A percentile compares a stretch with the other conserved stretches of the same genome.
phyloP scores from a whole-genome alignment of 169 alveolate species.

The Amoebophrya sp. region DNA sequence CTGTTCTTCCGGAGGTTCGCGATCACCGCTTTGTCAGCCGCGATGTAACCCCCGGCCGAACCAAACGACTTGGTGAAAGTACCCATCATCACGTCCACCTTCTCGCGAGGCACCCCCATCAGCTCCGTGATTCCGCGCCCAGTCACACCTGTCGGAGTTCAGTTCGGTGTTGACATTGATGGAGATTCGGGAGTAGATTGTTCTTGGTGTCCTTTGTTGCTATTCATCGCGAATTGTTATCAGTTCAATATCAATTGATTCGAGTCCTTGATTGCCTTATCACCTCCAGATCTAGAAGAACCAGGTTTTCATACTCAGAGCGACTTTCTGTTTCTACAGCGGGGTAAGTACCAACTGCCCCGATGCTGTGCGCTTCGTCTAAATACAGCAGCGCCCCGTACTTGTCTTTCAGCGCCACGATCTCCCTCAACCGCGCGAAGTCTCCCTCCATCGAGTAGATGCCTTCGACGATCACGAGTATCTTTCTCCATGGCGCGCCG shows the following conservation, averaged over 20 bases:
- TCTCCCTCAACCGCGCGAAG: slow-evolving; percentile 47
- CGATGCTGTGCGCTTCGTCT: slow-evolving; percentile 75
- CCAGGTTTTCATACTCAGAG: no score
- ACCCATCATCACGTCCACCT: slow-evolving; percentile 58
- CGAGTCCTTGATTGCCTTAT: no score
- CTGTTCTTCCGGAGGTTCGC: not conserved
- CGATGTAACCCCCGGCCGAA: slow-evolving; percentile 67
- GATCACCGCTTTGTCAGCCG: slow-evolving; percentile 32
- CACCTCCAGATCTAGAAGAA: no score
- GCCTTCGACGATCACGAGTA: slow-evolving; percentile 57
- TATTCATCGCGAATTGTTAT: no score
- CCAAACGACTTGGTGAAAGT: slow-evolving; percentile 70
- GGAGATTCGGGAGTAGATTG: no score
- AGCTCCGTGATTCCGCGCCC: slow-evolving; percentile 14
- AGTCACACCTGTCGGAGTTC: not conserved
- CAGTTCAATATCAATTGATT: no score
- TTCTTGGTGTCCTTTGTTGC: no score
- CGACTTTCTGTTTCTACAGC: no score
- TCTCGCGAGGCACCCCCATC: slow-evolving; percentile 47
- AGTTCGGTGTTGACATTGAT: no score
- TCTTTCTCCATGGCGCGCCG: slow-evolving; percentile 36
- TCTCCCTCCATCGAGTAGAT: slow-evolving; percentile 68
- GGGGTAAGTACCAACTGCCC: slow-evolving; percentile 51
- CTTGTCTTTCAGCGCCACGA: slow-evolving; percentile 48
- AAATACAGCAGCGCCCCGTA: slow-evolving; percentile 52